Base-by-base conservation (phyloP, 2,329 filamentous ascomycete genomes). In the Aspergillus persii region DNA sequence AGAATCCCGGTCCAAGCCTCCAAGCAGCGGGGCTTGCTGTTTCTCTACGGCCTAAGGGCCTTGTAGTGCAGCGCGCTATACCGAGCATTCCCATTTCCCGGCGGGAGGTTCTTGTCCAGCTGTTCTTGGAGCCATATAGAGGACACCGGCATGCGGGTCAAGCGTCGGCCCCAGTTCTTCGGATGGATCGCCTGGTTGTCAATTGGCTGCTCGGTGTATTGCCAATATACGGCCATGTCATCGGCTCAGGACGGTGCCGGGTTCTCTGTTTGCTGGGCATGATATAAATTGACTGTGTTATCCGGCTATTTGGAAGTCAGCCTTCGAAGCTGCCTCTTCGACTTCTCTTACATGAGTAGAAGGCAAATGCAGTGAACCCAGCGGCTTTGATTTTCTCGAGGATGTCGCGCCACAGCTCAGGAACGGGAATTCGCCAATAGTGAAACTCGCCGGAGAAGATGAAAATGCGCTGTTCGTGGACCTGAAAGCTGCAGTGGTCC, bases 371-470 rank as follows among this genome's bases (percentile, higher is more conserved):
- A 11, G 78, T 82, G 66, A 81, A 80, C 2, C 82, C 80, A 39
- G 78, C 75, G 4, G 80, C 79, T 68, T 82, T 83, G 63, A 81
- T 79, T 66, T 83, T 83, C 66, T 83, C 75, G 4, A 83, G 71
- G n/a, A 82, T 69, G 59, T 82, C 80, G 31, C 77, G 73, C 80
- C 80, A 83, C 12, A 83, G 69, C 56, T 79, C 79, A 1, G 80
- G 81, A 0, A 83, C 80, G 0, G 81, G 81, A 7, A 82, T 75
- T 4, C 80, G 74, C 76, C 77, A 81, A 67, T 83, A 84, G 63
- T 84, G 82, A 26, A 84, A 79, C 65, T 84, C 82, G 44, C 82
- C 82, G 12, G 79, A 78, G 66, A 81, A 83, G 48, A 84, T 72
- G 62, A 82, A 84, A 4, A 84, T 68, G 23, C 82, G 72, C 63